Evolutionary conservation across 75 land plant species (phyloP).

Genomic region (Cupressus sempervirens): DNA sequence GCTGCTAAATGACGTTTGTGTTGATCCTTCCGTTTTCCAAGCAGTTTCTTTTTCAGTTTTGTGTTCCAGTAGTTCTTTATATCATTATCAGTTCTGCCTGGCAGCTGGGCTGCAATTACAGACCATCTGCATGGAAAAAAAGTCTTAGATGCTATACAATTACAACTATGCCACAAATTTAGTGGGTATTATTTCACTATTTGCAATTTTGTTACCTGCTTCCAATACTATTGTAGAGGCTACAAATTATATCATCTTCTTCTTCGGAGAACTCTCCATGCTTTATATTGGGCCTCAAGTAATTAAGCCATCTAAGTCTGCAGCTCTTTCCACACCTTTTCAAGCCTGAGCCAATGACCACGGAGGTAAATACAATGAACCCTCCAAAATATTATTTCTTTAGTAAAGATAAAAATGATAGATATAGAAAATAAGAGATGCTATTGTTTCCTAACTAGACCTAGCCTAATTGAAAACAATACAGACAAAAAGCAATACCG

Average conservation of each 20-base stretch:
- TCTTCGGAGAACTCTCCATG: constrained; percentile 68
- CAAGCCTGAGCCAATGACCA: constrained; percentile 24
- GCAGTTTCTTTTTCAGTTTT: constrained; percentile 13
- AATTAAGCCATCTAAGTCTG: constrained; percentile 74
- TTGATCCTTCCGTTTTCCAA: background rate
- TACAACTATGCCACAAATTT: background rate
- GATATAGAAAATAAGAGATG: background rate
- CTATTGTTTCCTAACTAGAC: background rate
- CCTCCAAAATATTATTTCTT: background rate
- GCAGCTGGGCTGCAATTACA: constrained; percentile 14
- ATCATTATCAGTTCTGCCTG: constrained; percentile 20
- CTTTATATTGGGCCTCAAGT: constrained; percentile 69
- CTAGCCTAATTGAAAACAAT: background rate
- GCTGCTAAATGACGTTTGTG: background rate
- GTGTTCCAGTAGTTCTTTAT: constrained; percentile 20
- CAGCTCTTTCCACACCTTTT: constrained; percentile 78
- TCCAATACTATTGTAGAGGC: constrained; percentile 44
- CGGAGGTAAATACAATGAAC: background rate
- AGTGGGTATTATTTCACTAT: no score
- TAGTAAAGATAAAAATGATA: background rate
- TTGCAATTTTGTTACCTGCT: constrained; percentile 33
- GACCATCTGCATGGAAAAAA: constrained; percentile 10
- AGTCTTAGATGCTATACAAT: background rate
- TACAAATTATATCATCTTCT: constrained; percentile 55
- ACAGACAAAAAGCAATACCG: background rate